These are phyloP conservation scores for Zostera marina DNA, from an alignment of 116 monocot species.

Conservation along the genomic window DNA sequence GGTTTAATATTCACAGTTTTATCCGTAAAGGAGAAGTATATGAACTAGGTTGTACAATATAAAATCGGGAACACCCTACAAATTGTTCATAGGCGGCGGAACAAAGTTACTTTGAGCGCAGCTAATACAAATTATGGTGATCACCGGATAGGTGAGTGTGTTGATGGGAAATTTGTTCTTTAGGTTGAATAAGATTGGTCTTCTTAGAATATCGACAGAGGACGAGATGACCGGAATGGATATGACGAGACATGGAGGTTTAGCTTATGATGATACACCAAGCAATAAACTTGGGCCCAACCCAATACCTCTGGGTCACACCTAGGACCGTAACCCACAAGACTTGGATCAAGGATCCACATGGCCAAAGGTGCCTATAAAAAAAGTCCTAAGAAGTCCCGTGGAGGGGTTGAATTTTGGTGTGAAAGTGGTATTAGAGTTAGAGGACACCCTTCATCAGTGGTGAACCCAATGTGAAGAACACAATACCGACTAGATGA, in stretches of 20 bases:
- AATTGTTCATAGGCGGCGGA: slow-evolving; percentile 70
- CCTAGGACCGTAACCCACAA: too few species aligned
- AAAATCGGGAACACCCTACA: slow-evolving; percentile 19
- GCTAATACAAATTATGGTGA: slow-evolving; percentile 37
- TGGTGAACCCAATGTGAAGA: too few species aligned
- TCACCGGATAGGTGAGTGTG: slow-evolving; percentile 54
- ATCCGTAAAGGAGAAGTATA: slow-evolving; percentile 53
- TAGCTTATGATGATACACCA: too few species aligned
- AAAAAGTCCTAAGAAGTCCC: too few species aligned
- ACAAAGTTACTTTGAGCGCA: slow-evolving; percentile 51
- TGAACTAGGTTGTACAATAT: slow-evolving; percentile 34
- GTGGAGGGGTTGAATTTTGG: too few species aligned
- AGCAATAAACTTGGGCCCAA: too few species aligned
- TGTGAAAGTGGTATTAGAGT: too few species aligned
- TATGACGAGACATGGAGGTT: slow-evolving; percentile 30
- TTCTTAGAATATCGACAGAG: slow-evolving; percentile 50
- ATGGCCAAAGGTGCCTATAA: too few species aligned
- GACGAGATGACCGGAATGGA: slow-evolving; percentile 65
- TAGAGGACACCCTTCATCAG: too few species aligned
- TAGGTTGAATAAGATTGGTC: slow-evolving; percentile 13
- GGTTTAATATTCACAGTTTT: slow-evolving; percentile 65
- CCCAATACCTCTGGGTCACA: too few species aligned
- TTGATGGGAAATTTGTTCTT: slow-evolving; percentile 63
- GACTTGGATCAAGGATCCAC: too few species aligned
- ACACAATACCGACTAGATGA: too few species aligned